Evolutionary conservation across 441 rosid genomes (phyloP).

Genomic region (Jatropha multifida): DNA sequence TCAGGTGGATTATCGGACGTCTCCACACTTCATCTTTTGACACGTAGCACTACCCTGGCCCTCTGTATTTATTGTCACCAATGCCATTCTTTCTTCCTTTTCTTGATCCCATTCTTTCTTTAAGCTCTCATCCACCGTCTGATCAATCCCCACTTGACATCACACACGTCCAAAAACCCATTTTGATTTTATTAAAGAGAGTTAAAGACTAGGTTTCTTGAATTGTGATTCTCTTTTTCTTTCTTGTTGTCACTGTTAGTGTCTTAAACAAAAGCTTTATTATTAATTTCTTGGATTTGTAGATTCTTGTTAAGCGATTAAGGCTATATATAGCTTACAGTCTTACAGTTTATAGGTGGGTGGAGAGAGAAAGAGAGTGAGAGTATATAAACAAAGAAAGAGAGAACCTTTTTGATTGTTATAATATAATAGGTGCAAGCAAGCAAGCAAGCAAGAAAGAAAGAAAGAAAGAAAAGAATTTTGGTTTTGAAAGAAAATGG

Average conservation of each 20-base stretch:
- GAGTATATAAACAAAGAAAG: constrained; percentile 9
- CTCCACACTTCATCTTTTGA: constrained; percentile 29
- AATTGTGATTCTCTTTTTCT: neutral
- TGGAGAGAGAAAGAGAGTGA: constrained; percentile 1
- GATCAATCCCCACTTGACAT: constrained; percentile 19
- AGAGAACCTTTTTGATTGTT: neutral
- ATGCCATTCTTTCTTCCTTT: neutral
- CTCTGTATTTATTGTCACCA: constrained; percentile 18
- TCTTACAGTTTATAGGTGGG: neutral
- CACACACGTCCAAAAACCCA: neutral
- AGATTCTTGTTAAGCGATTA: neutral
- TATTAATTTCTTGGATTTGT: neutral
- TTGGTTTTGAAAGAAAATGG: constrained; percentile 45
- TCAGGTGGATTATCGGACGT: constrained; percentile 30
- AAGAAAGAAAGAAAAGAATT: constrained; percentile 9
- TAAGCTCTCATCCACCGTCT: constrained; percentile 24
- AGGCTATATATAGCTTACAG: neutral
- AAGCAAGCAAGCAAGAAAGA: neutral
- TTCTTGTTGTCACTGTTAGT: constrained; percentile 17
- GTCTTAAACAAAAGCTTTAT: constrained; percentile 3
- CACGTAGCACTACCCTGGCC: constrained; percentile 30
- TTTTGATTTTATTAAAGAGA: too few relatives aligned
- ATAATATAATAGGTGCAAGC: neutral
- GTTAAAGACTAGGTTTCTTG: constrained; percentile 9
- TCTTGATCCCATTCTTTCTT: neutral